Evolutionary conservation across 371 early-diverging fungal species (phyloP).

Genomic region (Capillidium rhysosporum): DNA sequence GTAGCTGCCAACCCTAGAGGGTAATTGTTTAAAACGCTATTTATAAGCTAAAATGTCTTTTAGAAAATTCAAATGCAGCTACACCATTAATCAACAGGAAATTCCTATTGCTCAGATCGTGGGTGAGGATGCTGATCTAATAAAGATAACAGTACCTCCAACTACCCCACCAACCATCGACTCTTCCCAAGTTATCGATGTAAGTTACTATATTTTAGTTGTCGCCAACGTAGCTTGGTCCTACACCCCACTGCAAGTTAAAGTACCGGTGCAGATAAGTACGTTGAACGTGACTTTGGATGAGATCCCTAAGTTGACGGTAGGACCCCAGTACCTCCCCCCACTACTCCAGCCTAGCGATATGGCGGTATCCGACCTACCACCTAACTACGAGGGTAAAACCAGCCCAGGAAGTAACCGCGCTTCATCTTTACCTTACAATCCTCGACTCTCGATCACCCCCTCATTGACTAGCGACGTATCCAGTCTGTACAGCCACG

Average conservation of each 20-base stretch:
- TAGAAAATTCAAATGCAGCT: neutral
- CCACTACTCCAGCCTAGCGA: neutral
- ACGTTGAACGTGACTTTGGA: constrained; percentile 3
- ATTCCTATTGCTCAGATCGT: neutral
- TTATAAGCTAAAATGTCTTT: neutral
- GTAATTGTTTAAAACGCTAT: neutral
- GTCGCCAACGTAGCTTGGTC: constrained; percentile 3
- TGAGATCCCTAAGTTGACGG: neutral
- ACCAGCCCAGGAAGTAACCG: neutral
- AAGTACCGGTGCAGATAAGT: constrained; percentile 3
- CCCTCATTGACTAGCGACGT: constrained; percentile 1
- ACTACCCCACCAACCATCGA: neutral
- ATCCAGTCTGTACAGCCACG: neutral
- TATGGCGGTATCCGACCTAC: no score
- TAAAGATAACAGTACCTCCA: neutral
- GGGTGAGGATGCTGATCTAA: constrained; percentile 1
- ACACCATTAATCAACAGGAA: neutral
- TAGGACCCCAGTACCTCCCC: neutral
- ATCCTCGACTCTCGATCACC: neutral
- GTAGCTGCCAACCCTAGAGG: neutral
- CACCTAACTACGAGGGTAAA: neutral
- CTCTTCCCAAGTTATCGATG: neutral
- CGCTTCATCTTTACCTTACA: neutral
- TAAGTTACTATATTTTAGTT: neutral
- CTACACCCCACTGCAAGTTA: neutral